Percentiles rank a stretch among this genome's conserved stretches.
Evolutionary conservation across 2,329 filamentous ascomycete species (phyloP).

Genomic region (Penicillium sp.): DNA sequence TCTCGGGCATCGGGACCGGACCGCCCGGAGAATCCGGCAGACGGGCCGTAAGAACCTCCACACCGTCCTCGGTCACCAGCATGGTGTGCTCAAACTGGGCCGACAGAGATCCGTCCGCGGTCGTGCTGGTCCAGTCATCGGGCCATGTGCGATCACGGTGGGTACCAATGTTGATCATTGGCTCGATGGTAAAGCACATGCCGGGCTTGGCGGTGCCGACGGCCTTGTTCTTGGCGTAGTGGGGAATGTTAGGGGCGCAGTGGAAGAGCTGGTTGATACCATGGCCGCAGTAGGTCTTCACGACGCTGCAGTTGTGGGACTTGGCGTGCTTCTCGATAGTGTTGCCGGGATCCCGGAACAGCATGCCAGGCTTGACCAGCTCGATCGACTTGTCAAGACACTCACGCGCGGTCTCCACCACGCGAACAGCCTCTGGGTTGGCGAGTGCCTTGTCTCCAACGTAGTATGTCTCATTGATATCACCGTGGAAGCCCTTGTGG

Average conservation of each 20-base stretch:
- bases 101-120: constrained; percentile 79
- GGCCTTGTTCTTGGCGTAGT: constrained; percentile 98
- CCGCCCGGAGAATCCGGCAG: constrained; percentile 70
- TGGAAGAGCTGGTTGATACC: constrained; percentile 94
- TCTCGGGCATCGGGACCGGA: constrained; percentile 55
- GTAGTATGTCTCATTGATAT: constrained; percentile 98
- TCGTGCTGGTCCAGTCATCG: constrained; percentile 97
- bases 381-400: constrained; percentile 88
- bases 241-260: constrained; percentile 86
- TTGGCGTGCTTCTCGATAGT: constrained; percentile 95
- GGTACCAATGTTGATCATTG: constrained; percentile 92
- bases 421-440: constrained; percentile 79
- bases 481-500: constrained; percentile 90
- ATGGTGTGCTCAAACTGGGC: constrained; percentile 94
- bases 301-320: constrained; percentile 75
- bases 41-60: constrained; percentile 75
- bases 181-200: constrained; percentile 99
- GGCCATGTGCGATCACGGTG: constrained; percentile 95
- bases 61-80: constrained; percentile 74
- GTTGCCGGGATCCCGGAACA: constrained; percentile 90
- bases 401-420: constrained; percentile 85
- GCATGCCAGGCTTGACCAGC: constrained; percentile 84
- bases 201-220: constrained; percentile 89
- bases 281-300: constrained; percentile 94
- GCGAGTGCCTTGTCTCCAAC: constrained; percentile 81